phyloP scores from a whole-genome alignment of 352 stramenopile species.

The Blastocystis hominis region DNA sequence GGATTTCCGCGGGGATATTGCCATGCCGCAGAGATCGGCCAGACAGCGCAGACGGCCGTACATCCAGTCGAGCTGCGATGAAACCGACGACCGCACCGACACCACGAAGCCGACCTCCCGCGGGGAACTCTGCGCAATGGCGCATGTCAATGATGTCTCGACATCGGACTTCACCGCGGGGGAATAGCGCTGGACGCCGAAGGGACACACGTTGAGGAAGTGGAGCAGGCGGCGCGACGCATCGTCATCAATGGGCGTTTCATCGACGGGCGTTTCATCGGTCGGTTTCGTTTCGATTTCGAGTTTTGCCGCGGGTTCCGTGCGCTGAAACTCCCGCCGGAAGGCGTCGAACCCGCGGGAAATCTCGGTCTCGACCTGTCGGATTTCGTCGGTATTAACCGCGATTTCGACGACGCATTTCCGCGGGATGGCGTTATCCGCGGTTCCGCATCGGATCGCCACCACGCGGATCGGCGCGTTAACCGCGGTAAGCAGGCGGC shows the following conservation, averaged over 20 bases:
- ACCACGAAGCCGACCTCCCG: not conserved
- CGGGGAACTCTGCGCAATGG: not conserved
- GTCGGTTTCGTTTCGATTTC: conserved; percentile 7
- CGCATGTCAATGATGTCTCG: conserved; percentile 35
- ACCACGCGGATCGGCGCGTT: not conserved
- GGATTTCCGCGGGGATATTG: not conserved
- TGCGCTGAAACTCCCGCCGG: not conserved
- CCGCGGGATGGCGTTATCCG: conserved; percentile 44
- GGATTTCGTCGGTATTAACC: not conserved
- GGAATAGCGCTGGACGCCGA: conserved; percentile 16
- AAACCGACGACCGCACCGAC: conserved; percentile 3
- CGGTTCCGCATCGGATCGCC: not conserved
- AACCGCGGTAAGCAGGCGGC: not conserved
- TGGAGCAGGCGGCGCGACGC: not conserved
- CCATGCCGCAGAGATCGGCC: not conserved
- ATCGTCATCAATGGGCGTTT: not conserved
- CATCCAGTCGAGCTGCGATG: conserved; percentile 28
- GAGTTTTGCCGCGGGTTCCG: too few relatives aligned
- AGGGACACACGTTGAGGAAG: conserved; percentile 24
- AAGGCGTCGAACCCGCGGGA: not conserved
- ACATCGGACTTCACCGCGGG: not conserved
- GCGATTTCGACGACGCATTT: conserved; percentile 26
- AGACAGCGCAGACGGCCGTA: conserved; percentile 1
- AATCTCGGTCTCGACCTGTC: not conserved
- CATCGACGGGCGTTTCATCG: not conserved